Evolutionary conservation across 108 stramenopile species (phyloP).

Genomic region (Discostella stelligeroides): DNA sequence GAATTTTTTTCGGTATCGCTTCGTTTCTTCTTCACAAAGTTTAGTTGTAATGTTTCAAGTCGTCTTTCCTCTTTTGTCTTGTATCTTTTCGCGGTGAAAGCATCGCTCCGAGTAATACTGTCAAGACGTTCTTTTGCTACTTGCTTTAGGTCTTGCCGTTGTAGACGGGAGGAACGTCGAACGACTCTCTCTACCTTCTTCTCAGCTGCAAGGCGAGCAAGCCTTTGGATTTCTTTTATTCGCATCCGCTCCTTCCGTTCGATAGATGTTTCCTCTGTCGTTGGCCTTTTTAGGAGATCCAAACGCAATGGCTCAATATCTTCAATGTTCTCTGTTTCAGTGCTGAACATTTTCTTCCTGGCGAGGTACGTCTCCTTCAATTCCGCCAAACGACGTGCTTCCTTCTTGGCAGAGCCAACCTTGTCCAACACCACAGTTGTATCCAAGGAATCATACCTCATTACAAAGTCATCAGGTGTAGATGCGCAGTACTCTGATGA

Average conservation of each 20-base stretch:
- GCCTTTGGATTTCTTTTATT: background rate
- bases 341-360: background rate
- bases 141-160: background rate
- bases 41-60: background rate
- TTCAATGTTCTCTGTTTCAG: background rate
- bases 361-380: background rate
- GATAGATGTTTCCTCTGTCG: background rate
- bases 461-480: background rate
- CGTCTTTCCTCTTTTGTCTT: constrained; percentile 11
- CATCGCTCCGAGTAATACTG: background rate
- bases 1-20: no score
- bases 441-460: background rate
- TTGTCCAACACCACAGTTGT: background rate
- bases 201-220: background rate
- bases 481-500: background rate
- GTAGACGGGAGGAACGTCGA: background rate
- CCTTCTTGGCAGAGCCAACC: background rate
- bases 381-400: background rate
- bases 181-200: background rate
- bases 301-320: constrained; percentile 4
- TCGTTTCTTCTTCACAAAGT: background rate
- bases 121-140: background rate
- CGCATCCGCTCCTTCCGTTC: constrained; percentile 15
- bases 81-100: background rate
- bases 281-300: constrained; percentile 5